Base-by-base conservation (phyloP, 1,284 basidiomycete species). In the Omphalotus olearius region DNA sequence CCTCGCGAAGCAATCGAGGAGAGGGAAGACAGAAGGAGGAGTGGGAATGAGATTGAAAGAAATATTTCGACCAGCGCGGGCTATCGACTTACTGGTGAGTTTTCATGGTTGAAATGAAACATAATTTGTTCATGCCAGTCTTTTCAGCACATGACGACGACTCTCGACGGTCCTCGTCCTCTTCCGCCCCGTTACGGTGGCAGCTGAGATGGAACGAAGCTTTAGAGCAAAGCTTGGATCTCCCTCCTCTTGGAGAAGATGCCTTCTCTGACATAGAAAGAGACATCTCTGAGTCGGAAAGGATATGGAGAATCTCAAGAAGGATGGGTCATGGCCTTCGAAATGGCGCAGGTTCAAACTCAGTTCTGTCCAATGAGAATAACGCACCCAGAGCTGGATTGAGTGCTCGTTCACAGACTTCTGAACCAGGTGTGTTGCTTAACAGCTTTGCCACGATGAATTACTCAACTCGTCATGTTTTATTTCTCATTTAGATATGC, bases 191-290 rank as follows among this genome's bases (percentile, higher is more conserved):
- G n/a, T 25, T 49, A 4, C 46, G 52, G 6, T 55, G 50, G 54
- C 41, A 47, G 33, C 45, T 55, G 26, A 49, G 45, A 37, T 55
- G 54, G 54, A 49, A 43, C 20, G 50, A 55, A 33, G 39, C 50
- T 10, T 45, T 51, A 11, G 50, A 46, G 10, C 23, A 39, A 26
- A 28, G 33, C 30, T 7, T 33, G 17, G 38, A 47, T 38, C 4
- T 37, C 11, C 6, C 40, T 42, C 20, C 36, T 16, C 26, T 25
- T 44, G 41, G 42, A 3, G 48, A 40, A 7, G 47, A 45, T n/a
- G 43, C 10, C 5, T 9, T 28, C 25, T n/a, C 10, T 33, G 26
- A 37, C 6, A 28, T 40, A 13, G 18, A 23, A 2, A 48, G 47
- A 18, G 47, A 48, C 13, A 3, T 39, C 1, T 28, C 25, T 18